Base-by-base conservation (phyloP, 352 stramenopile genomes). In the Globisporangium cystogenes region DNA sequence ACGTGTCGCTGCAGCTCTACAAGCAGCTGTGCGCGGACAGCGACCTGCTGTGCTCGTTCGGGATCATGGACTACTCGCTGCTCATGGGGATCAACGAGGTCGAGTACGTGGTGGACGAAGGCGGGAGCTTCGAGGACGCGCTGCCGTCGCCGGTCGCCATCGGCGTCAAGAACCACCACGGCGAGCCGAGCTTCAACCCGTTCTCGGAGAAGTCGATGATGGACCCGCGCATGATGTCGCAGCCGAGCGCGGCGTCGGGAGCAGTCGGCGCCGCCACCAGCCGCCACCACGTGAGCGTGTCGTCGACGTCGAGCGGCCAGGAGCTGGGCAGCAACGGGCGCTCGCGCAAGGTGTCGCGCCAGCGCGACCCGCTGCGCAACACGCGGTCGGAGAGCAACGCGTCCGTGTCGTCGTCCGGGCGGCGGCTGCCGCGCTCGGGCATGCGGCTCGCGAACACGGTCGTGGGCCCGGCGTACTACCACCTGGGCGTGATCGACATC, bases 61-160 rank as follows among this genome's bases (percentile, higher is more conserved):
- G 87, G 20, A 96, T 97, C 56, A 97, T 97, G 88, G 88, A 97
- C 59, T 97, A 97, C 60, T 95, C 82, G 26, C 59, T 97, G 31
- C 76, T 97, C 20, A 90, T 97, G 76, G 87, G 86, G 3, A 78
- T 97, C 45, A 87, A 93, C 62, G 83, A 95, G 64, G 78, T 93
- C 35, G 82, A 93, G 59, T 95, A 93, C 52, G 72, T 89, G 3
- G 85, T 95, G 16, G 85, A 95, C 44, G 82, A 90, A 59, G 62
- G 61, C 6, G 59, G 55, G 12, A 76, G 53, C 3, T 66, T 64
- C 12, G 78, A 82, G 11, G 64, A 76, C 21, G 48, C 26, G 4
- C 29, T 59, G 61, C 73, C 48, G 18, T 68, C 51, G 43, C 60
- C 44, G 27, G 65, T 63, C 44, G 65, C 45, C 54, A 51, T 72